These are phyloP conservation scores for Apiospora koreana DNA, from an alignment of 2,329 filamentous ascomycete species.

Conservation along the genomic window DNA sequence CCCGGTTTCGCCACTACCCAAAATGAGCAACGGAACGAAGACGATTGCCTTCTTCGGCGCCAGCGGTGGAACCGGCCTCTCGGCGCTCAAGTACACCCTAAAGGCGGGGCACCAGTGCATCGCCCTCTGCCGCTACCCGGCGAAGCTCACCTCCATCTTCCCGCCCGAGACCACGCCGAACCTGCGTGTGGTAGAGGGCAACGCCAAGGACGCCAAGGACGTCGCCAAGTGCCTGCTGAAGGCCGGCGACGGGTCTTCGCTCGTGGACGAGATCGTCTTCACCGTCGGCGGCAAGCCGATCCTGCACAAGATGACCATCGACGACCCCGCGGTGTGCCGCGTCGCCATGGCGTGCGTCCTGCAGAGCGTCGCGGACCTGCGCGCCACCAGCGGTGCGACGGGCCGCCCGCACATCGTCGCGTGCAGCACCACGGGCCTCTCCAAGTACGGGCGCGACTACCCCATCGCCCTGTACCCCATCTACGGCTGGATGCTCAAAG, in stretches of 20 bases:
- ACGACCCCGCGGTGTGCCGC: constrained; percentile 51
- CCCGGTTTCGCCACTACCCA: neutral
- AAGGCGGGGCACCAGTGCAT: constrained; percentile 47
- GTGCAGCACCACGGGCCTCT: constrained; percentile 46
- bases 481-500: constrained; percentile 41
- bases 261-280: constrained; percentile 49
- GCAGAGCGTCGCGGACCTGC: constrained; percentile 34
- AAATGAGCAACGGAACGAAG: constrained; percentile 24
- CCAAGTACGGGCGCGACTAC: constrained; percentile 39
- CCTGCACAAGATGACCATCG: constrained; percentile 35
- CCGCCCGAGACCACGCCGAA: constrained; percentile 32
- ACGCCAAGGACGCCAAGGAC: constrained; percentile 43
- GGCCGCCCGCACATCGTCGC: constrained; percentile 38
- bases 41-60: constrained; percentile 55
- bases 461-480: constrained; percentile 44
- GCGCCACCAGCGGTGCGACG: constrained; percentile 22
- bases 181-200: constrained; percentile 47
- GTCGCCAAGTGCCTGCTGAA: constrained; percentile 39
- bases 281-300: constrained; percentile 44
- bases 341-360: constrained; percentile 45
- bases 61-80: constrained; percentile 50
- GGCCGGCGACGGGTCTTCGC: constrained; percentile 23
- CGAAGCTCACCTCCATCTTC: constrained; percentile 45
- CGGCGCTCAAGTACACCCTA: constrained; percentile 47
- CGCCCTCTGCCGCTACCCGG: constrained; percentile 51